These are phyloP conservation scores for Phytophthora crassamura DNA, from an alignment of 352 stramenopile genomes.

Conservation along the genomic window DNA sequence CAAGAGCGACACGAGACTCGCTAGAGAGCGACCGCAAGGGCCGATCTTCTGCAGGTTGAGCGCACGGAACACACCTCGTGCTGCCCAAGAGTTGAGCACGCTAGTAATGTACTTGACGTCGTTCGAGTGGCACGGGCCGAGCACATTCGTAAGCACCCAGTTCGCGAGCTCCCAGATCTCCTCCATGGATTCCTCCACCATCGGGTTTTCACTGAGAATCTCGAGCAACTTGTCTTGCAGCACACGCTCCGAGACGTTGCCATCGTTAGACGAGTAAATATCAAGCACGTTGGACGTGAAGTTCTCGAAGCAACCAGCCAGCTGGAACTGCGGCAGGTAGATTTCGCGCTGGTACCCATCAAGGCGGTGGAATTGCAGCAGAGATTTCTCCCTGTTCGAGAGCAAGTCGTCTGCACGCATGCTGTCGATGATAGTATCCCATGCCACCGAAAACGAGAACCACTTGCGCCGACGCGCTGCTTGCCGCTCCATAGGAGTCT, in stretches of 20 bases:
- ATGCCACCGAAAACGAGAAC: constrained; percentile 98
- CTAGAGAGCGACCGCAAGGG: constrained; percentile 67
- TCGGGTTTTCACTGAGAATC: constrained; percentile 75
- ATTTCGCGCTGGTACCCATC: constrained; percentile 97
- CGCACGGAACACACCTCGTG: constrained; percentile 79
- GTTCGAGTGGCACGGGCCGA: constrained; percentile 94
- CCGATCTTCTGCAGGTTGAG: constrained; percentile 78
- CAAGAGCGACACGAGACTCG: constrained; percentile 74
- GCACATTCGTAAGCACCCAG: constrained; percentile 94
- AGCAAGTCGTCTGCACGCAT: constrained; percentile 94
- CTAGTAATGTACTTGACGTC: constrained; percentile 94
- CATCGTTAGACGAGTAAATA: constrained; percentile 68
- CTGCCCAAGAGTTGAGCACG: constrained; percentile 82
- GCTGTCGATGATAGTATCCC: constrained; percentile 97
- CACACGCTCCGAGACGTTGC: constrained; percentile 68
- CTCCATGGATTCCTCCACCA: constrained; percentile 93
- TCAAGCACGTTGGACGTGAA: constrained; percentile 83
- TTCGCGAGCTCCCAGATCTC: constrained; percentile 98
- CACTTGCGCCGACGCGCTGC: constrained; percentile 97
- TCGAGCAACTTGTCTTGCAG: constrained; percentile 88
- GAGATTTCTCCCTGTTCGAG: constrained; percentile 85
- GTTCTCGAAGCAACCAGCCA: constrained; percentile 96
- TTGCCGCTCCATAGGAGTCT: constrained; percentile 80
- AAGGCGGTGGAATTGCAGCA: constrained; percentile 97
- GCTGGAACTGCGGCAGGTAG: constrained; percentile 98